phyloP scores from a whole-genome alignment of 2,329 filamentous ascomycete species.

The Epichloe bromicola region DNA sequence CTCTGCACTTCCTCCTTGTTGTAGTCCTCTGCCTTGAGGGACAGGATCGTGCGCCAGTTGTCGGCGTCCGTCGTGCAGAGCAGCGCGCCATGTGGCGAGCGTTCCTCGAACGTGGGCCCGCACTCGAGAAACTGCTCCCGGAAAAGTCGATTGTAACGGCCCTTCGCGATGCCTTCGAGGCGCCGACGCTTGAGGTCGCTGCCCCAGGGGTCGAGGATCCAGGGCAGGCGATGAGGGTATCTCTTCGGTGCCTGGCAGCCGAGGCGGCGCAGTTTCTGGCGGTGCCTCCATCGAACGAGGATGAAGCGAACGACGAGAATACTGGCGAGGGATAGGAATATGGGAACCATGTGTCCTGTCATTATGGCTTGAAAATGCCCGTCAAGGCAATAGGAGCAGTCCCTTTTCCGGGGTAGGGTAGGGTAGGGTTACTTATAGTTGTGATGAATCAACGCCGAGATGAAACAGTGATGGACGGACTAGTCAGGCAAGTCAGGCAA shows the following conservation, averaged over 20 bases:
- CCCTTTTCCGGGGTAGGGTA: too few species aligned
- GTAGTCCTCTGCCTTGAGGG: not conserved
- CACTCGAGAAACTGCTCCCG: not conserved
- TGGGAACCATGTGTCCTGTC: not conserved
- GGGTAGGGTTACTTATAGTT: too few species aligned
- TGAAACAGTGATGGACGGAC: too few species aligned
- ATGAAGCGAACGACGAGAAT: not conserved
- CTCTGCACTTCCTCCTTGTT: not conserved
- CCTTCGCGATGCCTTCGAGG: not conserved
- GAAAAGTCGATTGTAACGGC: not conserved
- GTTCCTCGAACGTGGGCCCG: constrained; percentile 3
- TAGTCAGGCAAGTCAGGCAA: too few species aligned
- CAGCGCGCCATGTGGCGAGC: not conserved
- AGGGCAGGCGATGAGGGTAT: constrained; percentile 3
- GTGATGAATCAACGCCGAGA: too few species aligned
- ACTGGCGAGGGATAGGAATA: not conserved
- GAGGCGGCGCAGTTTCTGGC: not conserved
- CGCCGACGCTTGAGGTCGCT: not conserved
- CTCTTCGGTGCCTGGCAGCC: not conserved
- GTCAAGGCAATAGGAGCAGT: too few species aligned
- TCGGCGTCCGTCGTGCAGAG: constrained; percentile 1
- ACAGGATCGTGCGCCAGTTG: constrained; percentile 1
- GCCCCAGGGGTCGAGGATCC: constrained; percentile 2
- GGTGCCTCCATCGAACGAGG: not conserved
- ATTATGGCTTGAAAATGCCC: not conserved